A percentile compares a stretch with the other conserved stretches of the same genome.
phyloP scores from a whole-genome alignment of 768 basidiomycete genomes.

The Tulasnella sp. region DNA sequence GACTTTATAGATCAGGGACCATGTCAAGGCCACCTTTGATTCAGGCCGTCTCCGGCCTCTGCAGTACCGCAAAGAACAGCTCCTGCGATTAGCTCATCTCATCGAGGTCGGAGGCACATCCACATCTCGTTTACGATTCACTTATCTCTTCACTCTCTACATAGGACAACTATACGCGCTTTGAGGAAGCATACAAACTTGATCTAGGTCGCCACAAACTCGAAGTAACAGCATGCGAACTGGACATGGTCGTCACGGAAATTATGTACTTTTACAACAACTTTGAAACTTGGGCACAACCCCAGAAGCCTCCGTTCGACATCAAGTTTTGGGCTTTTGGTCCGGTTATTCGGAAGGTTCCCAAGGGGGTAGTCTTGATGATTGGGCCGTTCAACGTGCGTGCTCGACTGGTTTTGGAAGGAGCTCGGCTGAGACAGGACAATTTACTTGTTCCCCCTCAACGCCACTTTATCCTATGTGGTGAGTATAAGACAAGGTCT shows the following conservation, averaged over 20 bases:
- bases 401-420: background rate
- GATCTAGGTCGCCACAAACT: conserved; percentile 64
- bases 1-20: conserved; percentile 50
- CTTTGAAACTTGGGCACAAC: conserved; percentile 72
- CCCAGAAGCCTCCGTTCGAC: conserved; percentile 54
- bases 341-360: conserved; percentile 65
- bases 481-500: background rate
- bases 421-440: background rate
- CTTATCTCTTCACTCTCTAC: background rate
- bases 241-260: conserved; percentile 51
- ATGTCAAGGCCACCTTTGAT: conserved; percentile 54
- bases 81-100: conserved; percentile 57
- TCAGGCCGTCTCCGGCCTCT: conserved; percentile 64
- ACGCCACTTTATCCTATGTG: background rate
- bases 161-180: conserved; percentile 54
- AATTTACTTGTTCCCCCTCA: background rate
- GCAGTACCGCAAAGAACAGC: conserved; percentile 67
- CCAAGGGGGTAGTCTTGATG: conserved; percentile 47
- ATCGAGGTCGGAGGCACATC: conserved; percentile 25
- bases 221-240: conserved; percentile 64
- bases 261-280: conserved; percentile 53
- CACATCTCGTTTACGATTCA: background rate
- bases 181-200: conserved; percentile 53
- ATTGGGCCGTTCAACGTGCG: conserved; percentile 37
- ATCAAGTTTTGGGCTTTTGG: conserved; percentile 57